phyloP scores from a whole-genome alignment of 768 basidiomycete species.

The Tulasnella calospora region DNA sequence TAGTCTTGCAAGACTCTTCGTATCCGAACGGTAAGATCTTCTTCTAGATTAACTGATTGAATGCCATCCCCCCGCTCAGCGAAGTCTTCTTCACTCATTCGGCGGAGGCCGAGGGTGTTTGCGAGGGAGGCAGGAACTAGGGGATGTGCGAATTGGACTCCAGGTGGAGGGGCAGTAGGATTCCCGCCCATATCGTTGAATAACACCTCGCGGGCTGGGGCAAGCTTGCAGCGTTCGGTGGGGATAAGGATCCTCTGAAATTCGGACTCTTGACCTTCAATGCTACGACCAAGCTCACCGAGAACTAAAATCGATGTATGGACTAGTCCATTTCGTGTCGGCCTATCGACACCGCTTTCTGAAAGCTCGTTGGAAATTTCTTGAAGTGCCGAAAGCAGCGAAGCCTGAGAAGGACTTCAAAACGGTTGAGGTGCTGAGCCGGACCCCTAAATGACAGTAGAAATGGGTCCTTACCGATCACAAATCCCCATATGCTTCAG shows the following conservation, averaged over 20 bases:
- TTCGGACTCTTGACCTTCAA: not conserved
- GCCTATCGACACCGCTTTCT: not conserved
- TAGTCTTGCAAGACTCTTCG: not conserved
- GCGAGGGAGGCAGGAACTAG: not conserved
- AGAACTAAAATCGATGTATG: not conserved
- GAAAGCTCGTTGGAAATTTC: not conserved
- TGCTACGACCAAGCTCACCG: not conserved
- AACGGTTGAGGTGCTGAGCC: not conserved
- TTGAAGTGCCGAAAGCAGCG: not conserved
- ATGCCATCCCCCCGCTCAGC: not conserved
- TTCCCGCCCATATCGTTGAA: slow-evolving; percentile 1
- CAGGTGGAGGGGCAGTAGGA: not conserved
- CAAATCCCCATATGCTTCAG: not conserved
- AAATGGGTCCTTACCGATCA: not conserved
- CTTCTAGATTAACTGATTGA: not conserved
- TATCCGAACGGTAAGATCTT: not conserved
- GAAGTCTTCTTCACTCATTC: not conserved
- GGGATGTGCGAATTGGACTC: slow-evolving; percentile 4
- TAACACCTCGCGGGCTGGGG: not conserved
- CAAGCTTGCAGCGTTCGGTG: not conserved
- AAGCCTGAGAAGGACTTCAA: not conserved
- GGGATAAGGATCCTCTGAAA: not conserved
- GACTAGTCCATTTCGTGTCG: not conserved
- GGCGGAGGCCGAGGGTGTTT: not conserved
- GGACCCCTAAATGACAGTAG: not conserved